These are phyloP conservation scores for Lecanicillium sp. DNA, from an alignment of 2,329 filamentous ascomycete species.

Conservation along the genomic window DNA sequence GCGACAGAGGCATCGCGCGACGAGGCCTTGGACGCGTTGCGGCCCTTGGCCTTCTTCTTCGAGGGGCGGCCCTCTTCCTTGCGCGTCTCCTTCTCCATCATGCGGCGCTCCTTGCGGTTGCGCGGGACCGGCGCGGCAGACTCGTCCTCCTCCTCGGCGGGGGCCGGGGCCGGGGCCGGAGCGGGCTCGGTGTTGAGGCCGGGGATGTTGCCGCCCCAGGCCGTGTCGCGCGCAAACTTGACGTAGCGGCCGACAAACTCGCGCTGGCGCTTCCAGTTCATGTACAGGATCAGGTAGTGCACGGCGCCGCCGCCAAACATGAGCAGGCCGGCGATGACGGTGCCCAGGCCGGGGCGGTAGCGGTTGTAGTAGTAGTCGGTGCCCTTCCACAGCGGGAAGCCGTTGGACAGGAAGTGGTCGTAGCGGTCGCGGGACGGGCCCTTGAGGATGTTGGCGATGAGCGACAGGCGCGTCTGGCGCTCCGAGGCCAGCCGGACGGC, in stretches of 20 bases:
- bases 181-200: slow-evolving; percentile 49
- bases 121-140: slow-evolving; percentile 50
- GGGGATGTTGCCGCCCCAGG: slow-evolving; percentile 85
- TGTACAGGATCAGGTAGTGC: slow-evolving; percentile 79
- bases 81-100: slow-evolving; percentile 79
- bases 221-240: slow-evolving; percentile 76
- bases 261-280: slow-evolving; percentile 82
- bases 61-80: slow-evolving; percentile 58
- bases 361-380: slow-evolving; percentile 97
- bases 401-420: slow-evolving; percentile 87
- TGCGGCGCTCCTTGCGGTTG: slow-evolving; percentile 81
- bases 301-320: slow-evolving; percentile 74
- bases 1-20: slow-evolving; percentile 47
- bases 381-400: slow-evolving; percentile 94
- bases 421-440: slow-evolving; percentile 79
- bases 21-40: slow-evolving; percentile 23
- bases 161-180: slow-evolving; percentile 35
- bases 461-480: slow-evolving; percentile 74
- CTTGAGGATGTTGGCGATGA: slow-evolving; percentile 80
- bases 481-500: slow-evolving; percentile 77
- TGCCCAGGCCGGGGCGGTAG: slow-evolving; percentile 83
- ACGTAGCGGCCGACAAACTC: slow-evolving; percentile 93
- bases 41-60: slow-evolving; percentile 38
- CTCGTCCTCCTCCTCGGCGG: slow-evolving; percentile 42
- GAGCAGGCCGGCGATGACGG: slow-evolving; percentile 76